A percentile compares a stretch with the other conserved stretches of the same genome.
Conservation (phyloP, 2,329 filamentous ascomycete species). For the Periconia digitata region DNA sequence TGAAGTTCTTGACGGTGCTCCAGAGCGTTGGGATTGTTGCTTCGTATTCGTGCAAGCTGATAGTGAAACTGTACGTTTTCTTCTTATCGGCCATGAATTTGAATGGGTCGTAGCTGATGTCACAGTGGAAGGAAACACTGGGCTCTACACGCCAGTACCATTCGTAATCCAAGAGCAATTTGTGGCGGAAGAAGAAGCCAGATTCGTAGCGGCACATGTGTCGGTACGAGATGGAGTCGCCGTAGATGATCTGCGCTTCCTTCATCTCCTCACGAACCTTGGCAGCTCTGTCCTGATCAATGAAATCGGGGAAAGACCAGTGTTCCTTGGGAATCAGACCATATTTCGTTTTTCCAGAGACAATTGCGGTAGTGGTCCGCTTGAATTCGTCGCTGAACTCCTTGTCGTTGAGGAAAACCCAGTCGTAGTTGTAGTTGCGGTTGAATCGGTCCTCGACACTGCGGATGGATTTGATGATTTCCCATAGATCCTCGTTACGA, state of each 20-base stretch:
- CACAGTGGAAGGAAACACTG: conserved; percentile 93
- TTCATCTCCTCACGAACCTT: conserved; percentile 94
- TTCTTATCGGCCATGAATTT: conserved; percentile 92
- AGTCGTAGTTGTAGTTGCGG: conserved; percentile 93
- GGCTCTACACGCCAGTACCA: conserved; percentile 99
- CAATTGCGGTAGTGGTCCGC: conserved; percentile 81
- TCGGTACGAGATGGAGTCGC: conserved; percentile 92
- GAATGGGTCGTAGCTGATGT: conserved; percentile 95
- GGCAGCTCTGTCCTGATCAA: conserved; percentile 90
- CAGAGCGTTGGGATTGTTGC: conserved; percentile 96
- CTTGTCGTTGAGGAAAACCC: conserved; percentile 98
- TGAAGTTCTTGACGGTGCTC: conserved; percentile 95
- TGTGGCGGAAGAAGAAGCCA: conserved; percentile 97
- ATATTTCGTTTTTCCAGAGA: conserved; percentile 92
- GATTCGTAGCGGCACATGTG: conserved; percentile 99
- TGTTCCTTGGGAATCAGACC: conserved; percentile 88
- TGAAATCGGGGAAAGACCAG: conserved; percentile 96
- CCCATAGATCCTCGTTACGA: conserved; percentile 92
- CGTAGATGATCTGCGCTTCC: conserved; percentile 94
- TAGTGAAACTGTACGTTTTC: conserved; percentile 97
- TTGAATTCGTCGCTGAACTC: conserved; percentile 94
- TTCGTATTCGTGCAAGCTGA: conserved; percentile 94
- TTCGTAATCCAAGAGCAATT: conserved; percentile 92
- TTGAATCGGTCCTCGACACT: conserved; percentile 99
- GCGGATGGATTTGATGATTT: conserved; percentile 92